Evolutionary conservation across 148 eudicot species (phyloP), one percentile per base, ranked within the genome.

Genomic region (Heliosperma pusillum): DNA sequence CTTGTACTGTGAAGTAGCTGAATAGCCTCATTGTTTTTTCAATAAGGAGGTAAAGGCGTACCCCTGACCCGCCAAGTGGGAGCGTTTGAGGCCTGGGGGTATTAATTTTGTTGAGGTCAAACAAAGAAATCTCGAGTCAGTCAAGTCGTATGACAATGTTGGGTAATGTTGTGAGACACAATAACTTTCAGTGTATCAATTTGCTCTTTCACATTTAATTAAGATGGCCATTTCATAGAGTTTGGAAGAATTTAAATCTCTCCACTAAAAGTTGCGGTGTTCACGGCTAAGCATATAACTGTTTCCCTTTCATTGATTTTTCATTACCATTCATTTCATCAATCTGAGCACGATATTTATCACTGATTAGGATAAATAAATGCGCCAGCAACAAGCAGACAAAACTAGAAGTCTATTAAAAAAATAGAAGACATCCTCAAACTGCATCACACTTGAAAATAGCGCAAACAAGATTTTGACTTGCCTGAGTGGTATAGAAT

Each of bases 101-200:
- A 42, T 42, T 42, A 42, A 42, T 42, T 42, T 42, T 42, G 45
- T 42, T 42, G 8, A 5, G 5, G 45, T 42, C 52, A 10, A 45
- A 50, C 21, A 17, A 75, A 10, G 20, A 66, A 45, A 56, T 19
- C 36, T 67, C 50, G 56, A 76, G 44, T 61, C 50, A 45, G 44
- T 40, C 44, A 40, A 40, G 7, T 40, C 45, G 9, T 25, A 68
- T 22, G 52, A 20, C 30, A 16, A 29, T 1, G 13, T 3, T 33
- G n/a, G 50, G 20, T 50, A 19, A 15, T 53, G 22, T 7, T 5
- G 16, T 29, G 53, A 63, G 36, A 47, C 40, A 61, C 33, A 24
- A 15, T 61, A 25, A 61, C 66, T 61, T 61, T 56, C 61, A 57
- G 21, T 20, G 22, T 19, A 57, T 57, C 61, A 19, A n/a, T 57